Evolutionary conservation across 805 yeast genomes (phyloP).

Genomic region (Lipomyces yamanashiensis): DNA sequence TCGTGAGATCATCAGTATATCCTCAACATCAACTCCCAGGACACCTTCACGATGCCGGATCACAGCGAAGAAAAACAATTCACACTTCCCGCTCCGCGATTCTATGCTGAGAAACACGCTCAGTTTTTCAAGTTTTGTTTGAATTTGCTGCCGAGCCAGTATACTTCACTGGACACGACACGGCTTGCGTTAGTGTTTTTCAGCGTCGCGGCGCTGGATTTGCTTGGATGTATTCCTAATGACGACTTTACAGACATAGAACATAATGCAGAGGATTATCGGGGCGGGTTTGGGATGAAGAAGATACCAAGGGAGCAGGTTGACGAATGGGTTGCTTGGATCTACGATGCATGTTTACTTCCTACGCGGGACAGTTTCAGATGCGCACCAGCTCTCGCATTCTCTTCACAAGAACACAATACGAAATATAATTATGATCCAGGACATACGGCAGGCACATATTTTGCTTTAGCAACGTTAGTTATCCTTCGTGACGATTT

Average conservation of each 20-base stretch:
- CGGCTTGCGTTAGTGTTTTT: conserved; percentile 73
- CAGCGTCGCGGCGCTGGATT: conserved; percentile 63
- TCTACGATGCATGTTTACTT: conserved; percentile 46
- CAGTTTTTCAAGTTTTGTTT: conserved; percentile 58
- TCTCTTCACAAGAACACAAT: conserved; percentile 29
- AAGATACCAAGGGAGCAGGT: conserved; percentile 44
- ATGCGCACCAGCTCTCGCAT: conserved; percentile 51
- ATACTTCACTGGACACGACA: conserved; percentile 70
- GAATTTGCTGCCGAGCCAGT: conserved; percentile 57
- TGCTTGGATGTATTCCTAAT: conserved; percentile 45
- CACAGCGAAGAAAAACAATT: background rate
- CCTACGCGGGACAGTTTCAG: conserved; percentile 56
- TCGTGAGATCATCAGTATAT: no score
- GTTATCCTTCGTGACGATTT: conserved; percentile 48
- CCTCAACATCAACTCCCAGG: no score
- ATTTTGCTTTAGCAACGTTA: conserved; percentile 68
- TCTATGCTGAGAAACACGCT: conserved; percentile 24
- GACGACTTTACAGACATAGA: background rate
- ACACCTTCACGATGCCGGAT: no score
- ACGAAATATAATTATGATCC: conserved; percentile 52
- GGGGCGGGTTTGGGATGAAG: conserved; percentile 30
- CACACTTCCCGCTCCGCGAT: background rate
- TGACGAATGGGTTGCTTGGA: conserved; percentile 48
- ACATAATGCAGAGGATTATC: background rate
- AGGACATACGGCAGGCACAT: conserved; percentile 74